Base-by-base conservation (phyloP, 169 alveolate genomes). In the Eimeria zaria region DNA sequence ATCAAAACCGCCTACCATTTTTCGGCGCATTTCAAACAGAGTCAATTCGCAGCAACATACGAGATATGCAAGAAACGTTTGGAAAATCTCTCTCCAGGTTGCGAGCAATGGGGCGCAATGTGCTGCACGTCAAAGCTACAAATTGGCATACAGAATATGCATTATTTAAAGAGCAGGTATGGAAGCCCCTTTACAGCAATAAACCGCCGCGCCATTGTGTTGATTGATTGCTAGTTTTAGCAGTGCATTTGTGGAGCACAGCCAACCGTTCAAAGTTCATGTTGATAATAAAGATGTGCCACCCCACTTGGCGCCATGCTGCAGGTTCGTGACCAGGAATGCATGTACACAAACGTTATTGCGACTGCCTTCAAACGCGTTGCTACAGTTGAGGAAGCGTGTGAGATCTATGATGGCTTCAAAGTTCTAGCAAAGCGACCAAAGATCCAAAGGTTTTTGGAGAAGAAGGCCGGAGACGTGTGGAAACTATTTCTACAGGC, bases 111-210 rank as follows among this genome's bases (percentile, higher is more conserved):
- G 99, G 99, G 81, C 98, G 98, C 53, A 99, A 98, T 89, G 98
- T 99, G 24, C 97, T 99, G 44, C 99, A 99, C 81, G 99, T 99
- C 5, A 99, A 99, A 95, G 99, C 98, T 36, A 98, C 99, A 24
- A 98, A 98, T 96, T 99, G 99, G 99, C 99, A 98, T 96, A 99
- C 98, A 92, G 99, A 98, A 97, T 99, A 98, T 94, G 98, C 99
- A 48, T 97, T 98, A 60, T 98, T 98, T 92, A 98, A 99, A 96
- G 98, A 98, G 74, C 99, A 98, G 95, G 97, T 95, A 44, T 33
- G 48, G 27, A 44, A 24, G n/a, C 48, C 2, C 11, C 94, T 24
- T 39, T n/a, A 12, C 51, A 51, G 55, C 55, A 30, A 55, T 60
- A 55, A 30, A 24, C 2, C n/a, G 0, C 20, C 18, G 14, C 6